Percentiles rank a stretch among this genome's conserved stretches.
Conservation (phyloP, 2,329 filamentous ascomycete species). For the Fusarium sp. region DNA sequence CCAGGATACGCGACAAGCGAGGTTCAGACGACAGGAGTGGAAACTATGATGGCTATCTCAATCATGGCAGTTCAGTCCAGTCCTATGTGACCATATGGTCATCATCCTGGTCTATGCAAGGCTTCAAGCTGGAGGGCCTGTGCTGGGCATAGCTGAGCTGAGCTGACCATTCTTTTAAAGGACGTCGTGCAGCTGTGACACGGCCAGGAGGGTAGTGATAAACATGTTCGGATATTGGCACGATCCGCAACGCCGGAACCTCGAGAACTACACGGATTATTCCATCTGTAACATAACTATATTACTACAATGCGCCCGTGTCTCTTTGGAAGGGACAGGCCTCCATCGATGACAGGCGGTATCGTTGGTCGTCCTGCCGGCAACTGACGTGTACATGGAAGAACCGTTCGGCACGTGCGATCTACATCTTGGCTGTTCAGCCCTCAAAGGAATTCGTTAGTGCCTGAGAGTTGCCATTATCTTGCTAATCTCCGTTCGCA, state of each 20-base stretch:
- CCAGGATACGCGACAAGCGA: constrained; percentile 1
- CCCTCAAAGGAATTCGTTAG: constrained; percentile 19
- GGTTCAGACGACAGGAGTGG: constrained; percentile 18
- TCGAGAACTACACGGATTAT: neutral
- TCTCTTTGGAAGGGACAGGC: neutral
- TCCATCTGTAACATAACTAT: neutral
- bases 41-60: constrained; percentile 9
- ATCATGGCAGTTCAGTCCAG: neutral
- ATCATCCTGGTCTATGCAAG: neutral
- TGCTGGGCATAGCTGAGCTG: constrained; percentile 5
- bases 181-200: constrained; percentile 32
- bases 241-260: constrained; percentile 33
- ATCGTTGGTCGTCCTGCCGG: constrained; percentile 7
- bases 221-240: constrained; percentile 17
- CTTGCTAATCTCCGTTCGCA: constrained; percentile 23
- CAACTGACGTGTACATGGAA: constrained; percentile 21
- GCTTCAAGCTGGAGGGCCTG: neutral
- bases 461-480: neutral
- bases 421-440: constrained; percentile 31
- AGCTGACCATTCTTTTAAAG: neutral
- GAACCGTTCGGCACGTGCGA: constrained; percentile 41
- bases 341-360: neutral
- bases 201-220: constrained; percentile 16
- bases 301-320: neutral
- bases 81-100: neutral